Evolutionary conservation across 2,329 filamentous ascomycete species (phyloP), one percentile per base, ranked within the genome.

Genomic region (Paraphaeosphaeria minitans): DNA sequence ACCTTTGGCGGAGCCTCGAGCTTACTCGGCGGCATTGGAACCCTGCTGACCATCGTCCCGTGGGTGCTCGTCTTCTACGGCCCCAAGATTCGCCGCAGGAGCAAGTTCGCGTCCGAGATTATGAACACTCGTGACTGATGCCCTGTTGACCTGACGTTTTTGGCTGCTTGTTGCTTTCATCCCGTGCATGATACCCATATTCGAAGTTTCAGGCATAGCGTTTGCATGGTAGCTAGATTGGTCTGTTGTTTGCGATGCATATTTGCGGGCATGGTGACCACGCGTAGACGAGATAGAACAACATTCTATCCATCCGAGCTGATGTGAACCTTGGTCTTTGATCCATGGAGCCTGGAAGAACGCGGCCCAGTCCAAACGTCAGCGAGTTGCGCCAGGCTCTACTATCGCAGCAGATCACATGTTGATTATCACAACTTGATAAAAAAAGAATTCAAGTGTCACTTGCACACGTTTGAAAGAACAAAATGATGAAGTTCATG

Each of bases 21-120:
- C 61, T 72, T 97, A 47, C 78, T 97, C 7, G 93, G 93, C 5
- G 90, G 87, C 0, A 85, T 97, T 60, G 84, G 83, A 2, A 79
- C 81, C 2, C 57, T 84, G 1, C 75, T 97, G 61, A 93, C 91
- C 0, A 74, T 90, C 1, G 92, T 96, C n/a, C 94, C 93, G 0
- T 97, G 92, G 91, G 87, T 93, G 0, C 75, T 97, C 53, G 85
- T 93, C 0, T 86, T 95, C 33, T 95, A 87, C 65, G 94, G 93
- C 0, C 87, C 89, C 35, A 84, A 72, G 63, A 96, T 97, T 62
- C 82, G 93, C 29, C 84, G 85, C 12, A 85, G 88, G 72, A 95
- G 91, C 72, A 89, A 87, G 66, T 90, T 97, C 77, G 92, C 92
- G 0, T 78, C 76, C 43, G 79, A 75, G 59, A 71, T 53, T n/a